Evolutionary conservation across 805 yeast species (phyloP), one percentile per base, ranked within the genome.

Genomic region (Ogataea minuta): DNA sequence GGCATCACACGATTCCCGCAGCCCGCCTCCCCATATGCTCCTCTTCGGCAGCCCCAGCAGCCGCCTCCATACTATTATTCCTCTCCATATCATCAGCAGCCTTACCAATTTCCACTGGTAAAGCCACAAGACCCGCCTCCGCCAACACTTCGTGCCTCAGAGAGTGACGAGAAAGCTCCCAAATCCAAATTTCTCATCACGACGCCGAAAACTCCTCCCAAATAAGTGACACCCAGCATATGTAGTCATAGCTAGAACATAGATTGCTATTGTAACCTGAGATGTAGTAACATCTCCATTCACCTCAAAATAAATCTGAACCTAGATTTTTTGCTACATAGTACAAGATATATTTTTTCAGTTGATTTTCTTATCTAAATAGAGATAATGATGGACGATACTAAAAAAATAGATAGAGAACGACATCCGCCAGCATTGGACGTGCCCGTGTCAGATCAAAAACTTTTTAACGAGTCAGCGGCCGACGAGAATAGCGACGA

Each of bases 191-290:
- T 54, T 35, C 38, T 53, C 36, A 50, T 53, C 15, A 42, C 44
- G 24, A 50, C 59, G 4, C 53, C 56, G n/a, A 45, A 43, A 28
- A 48, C 51, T 25, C 59, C 59, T 5, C 57, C 59, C 10, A 44
- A 44, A 28, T 49, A 38, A 45, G n/a, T n/a, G 19, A 16, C 21
- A 8, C 8, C 40, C 45, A 31, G 31, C 34, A 27, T 28, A 15
- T 35, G 30, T 13, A 20, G 10, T 13, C 15, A 27, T 34, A 28
- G 25, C 38, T 14, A 27, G 29, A 34, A 14, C 29, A 24, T 32
- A 14, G 5, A 5, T 32, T 23, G 15, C 21, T 6, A 20, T 20
- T n/a, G 14, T 6, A 9, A 6, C 9, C 9, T 9, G 15, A 14
- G 34, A 11, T 3, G 13, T 6, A 17, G n/a, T 10, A 12, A n/a